These are phyloP conservation scores for Hippophae tibetana DNA, from an alignment of 306 rosid species.

Conservation along the genomic window DNA sequence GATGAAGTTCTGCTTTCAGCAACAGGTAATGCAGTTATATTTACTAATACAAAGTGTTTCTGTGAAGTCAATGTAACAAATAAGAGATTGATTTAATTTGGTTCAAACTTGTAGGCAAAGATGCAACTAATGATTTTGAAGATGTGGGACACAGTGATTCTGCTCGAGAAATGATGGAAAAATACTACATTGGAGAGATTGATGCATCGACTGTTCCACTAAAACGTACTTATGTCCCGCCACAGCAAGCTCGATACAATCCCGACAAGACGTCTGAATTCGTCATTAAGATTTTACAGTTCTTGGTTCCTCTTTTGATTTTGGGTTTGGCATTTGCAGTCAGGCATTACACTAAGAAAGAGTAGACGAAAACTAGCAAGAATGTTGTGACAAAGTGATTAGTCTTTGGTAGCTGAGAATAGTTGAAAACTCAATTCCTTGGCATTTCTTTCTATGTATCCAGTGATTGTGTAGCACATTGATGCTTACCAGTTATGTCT, in stretches of 20 bases:
- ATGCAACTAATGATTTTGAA: conserved; percentile 89
- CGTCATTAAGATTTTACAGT: conserved; percentile 76
- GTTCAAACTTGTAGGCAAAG: conserved; percentile 56
- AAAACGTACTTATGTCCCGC: conserved; percentile 39
- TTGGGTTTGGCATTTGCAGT: conserved; percentile 80
- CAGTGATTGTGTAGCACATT: too few relatives aligned
- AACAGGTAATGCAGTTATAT: conserved; percentile 46
- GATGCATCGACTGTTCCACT: conserved; percentile 61
- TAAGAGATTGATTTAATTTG: conserved; percentile 4
- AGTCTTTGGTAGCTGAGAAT: neutral
- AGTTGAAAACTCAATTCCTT: conserved; percentile 19
- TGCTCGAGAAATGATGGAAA: conserved; percentile 83
- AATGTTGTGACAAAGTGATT: conserved; percentile 2
- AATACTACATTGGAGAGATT: conserved; percentile 74
- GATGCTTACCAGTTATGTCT: too few relatives aligned
- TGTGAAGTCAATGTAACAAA: too few relatives aligned
- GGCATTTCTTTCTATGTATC: too few relatives aligned
- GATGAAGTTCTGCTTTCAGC: conserved; percentile 80
- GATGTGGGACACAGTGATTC: conserved; percentile 96
- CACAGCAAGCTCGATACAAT: conserved; percentile 44
- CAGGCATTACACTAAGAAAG: conserved; percentile 86
- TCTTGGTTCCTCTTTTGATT: conserved; percentile 80
- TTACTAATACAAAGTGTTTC: neutral
- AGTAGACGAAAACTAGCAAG: conserved; percentile 15
- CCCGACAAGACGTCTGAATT: conserved; percentile 69